Conservation (phyloP, 352 stramenopile genomes). For the Globisporangium carolinianum region DNA sequence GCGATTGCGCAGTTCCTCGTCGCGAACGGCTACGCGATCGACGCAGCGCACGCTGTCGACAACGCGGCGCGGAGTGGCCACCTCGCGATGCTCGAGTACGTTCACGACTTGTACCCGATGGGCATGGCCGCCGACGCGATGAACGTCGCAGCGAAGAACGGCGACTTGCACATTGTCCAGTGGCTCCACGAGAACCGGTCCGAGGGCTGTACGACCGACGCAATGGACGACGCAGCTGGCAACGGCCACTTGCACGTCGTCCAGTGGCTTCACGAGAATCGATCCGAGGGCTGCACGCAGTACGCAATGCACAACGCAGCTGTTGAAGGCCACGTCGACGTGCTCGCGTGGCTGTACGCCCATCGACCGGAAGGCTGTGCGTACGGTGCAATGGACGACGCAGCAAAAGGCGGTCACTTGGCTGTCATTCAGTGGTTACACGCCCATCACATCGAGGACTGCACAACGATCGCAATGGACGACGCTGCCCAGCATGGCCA, state of each 20-base stretch:
- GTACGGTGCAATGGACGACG: constrained; percentile 15
- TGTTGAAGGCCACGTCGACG: constrained; percentile 13
- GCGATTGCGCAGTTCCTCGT: constrained; percentile 13
- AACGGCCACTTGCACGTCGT: constrained; percentile 19
- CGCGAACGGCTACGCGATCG: constrained; percentile 8
- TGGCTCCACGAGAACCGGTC: constrained; percentile 15
- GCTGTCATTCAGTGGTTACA: constrained; percentile 12
- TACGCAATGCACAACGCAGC: constrained; percentile 22
- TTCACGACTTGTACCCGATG: constrained; percentile 10
- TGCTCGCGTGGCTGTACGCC: constrained; percentile 16
- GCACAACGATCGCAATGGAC: constrained; percentile 15
- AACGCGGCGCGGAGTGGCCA: constrained; percentile 8
- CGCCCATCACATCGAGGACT: constrained; percentile 8
- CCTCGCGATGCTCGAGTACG: constrained; percentile 13
- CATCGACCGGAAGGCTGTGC: constrained; percentile 20
- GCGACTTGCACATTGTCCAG: constrained; percentile 10
- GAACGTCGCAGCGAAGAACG: constrained; percentile 10
- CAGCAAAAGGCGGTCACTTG: constrained; percentile 9
- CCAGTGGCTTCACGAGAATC: constrained; percentile 19
- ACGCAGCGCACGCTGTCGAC: constrained; percentile 8
- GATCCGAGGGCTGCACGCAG: constrained; percentile 16
- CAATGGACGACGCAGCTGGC: constrained; percentile 19
- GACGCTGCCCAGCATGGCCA: constrained; percentile 7
- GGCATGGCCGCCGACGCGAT: constrained; percentile 12
- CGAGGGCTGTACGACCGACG: constrained; percentile 18